Conservation (phyloP, 208 protist genomes). For the Trypanosoma congolense region DNA sequence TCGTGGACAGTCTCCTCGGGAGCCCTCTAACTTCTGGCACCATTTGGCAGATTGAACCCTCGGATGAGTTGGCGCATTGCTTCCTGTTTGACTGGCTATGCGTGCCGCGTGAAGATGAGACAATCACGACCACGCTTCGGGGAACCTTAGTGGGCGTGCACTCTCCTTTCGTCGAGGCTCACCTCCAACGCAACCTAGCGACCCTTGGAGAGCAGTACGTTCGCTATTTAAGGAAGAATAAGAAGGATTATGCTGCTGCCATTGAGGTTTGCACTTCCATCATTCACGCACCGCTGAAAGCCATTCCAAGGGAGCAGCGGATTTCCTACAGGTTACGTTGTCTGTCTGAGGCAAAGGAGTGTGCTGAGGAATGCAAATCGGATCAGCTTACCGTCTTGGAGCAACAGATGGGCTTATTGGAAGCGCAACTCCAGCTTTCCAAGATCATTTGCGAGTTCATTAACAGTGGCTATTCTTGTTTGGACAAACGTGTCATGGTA, state of each 20-base stretch:
- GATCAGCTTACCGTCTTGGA: constrained; percentile 64
- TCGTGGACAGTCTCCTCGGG: constrained; percentile 76
- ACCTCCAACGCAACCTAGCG: constrained; percentile 55
- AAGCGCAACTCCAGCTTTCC: constrained; percentile 68
- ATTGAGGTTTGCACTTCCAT: constrained; percentile 72
- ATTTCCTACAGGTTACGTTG: constrained; percentile 67
- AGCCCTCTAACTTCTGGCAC: constrained; percentile 62
- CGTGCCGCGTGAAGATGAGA: constrained; percentile 53
- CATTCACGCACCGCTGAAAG: constrained; percentile 51
- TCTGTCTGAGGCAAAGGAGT: constrained; percentile 64
- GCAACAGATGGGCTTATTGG: constrained; percentile 53
- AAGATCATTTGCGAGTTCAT: constrained; percentile 59
- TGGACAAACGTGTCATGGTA: constrained; percentile 32
- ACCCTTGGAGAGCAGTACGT: constrained; percentile 71
- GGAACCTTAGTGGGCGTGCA: constrained; percentile 55
- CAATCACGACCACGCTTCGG: constrained; percentile 45
- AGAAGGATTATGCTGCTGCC: constrained; percentile 56
- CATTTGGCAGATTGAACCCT: constrained; percentile 83
- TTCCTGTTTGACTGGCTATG: constrained; percentile 84
- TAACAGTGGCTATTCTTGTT: constrained; percentile 36
- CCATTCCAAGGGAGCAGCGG: constrained; percentile 61
- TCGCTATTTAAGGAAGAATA: constrained; percentile 59
- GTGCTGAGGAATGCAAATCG: constrained; percentile 60
- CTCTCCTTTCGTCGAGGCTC: constrained; percentile 70
- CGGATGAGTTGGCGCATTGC: constrained; percentile 81